Conservation (phyloP, 805 yeast genomes). For the Ascoidea rubescens region DNA sequence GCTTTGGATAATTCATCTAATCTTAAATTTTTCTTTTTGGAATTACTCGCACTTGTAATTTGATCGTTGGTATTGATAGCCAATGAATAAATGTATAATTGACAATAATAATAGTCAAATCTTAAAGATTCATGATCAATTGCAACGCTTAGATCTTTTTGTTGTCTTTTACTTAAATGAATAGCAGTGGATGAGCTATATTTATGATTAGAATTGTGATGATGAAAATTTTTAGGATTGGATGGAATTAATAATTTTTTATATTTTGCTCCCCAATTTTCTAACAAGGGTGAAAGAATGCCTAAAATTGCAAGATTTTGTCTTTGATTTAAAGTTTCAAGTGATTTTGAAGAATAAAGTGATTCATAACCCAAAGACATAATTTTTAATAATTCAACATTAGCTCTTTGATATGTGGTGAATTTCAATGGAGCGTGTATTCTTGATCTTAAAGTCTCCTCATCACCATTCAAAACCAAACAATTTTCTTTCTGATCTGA, state of each 20-base stretch:
- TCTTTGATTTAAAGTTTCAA: slow-evolving; percentile 30
- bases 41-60: slow-evolving; percentile 12
- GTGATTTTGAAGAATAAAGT: slow-evolving; percentile 50
- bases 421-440: slow-evolving; percentile 28
- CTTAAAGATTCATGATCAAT: slow-evolving; percentile 60
- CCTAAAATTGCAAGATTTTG: slow-evolving; percentile 61
- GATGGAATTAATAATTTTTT: slow-evolving; percentile 37
- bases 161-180: slow-evolving; percentile 17
- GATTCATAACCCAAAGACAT: slow-evolving; percentile 76
- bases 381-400: slow-evolving; percentile 65
- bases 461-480: slow-evolving; percentile 17
- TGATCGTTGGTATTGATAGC: slow-evolving; percentile 28
- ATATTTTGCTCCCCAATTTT: slow-evolving; percentile 64
- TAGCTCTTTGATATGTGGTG: slow-evolving; percentile 55
- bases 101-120: slow-evolving; percentile 76
- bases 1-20: slow-evolving; percentile 60
- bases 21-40: slow-evolving; percentile 22
- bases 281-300: slow-evolving; percentile 63
- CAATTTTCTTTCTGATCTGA: slow-evolving; percentile 11
- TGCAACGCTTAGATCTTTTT: slow-evolving; percentile 19
- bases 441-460: slow-evolving; percentile 14
- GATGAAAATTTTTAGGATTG: slow-evolving; percentile 23
- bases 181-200: background rate
- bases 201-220: slow-evolving; percentile 8
- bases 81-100: slow-evolving; percentile 69